Evolutionary conservation across 257 asterid species (phyloP).

Genomic region (Thymus mandschuricus): DNA sequence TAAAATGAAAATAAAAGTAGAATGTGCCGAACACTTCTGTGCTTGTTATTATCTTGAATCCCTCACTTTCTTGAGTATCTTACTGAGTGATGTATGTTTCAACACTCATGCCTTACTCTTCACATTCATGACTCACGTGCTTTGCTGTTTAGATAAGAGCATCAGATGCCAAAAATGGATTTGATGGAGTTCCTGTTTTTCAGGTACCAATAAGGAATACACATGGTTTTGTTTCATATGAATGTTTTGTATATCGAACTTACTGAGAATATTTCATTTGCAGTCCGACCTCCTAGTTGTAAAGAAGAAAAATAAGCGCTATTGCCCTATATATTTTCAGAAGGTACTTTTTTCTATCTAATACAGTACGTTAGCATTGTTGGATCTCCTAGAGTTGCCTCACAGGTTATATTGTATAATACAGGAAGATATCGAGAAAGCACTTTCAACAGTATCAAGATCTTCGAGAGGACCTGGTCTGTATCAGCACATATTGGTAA

Average conservation of each 20-base stretch:
- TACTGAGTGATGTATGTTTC: slow-evolving; percentile 20
- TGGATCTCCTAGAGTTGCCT: slow-evolving; percentile 17
- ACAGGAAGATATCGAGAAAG: slow-evolving; percentile 95
- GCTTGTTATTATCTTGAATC: slow-evolving; percentile 2
- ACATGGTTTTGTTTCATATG: no score
- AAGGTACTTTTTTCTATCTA: slow-evolving; percentile 54
- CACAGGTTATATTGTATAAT: slow-evolving; percentile 17
- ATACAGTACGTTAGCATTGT: slow-evolving; percentile 10
- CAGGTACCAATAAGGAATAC: slow-evolving; percentile 65
- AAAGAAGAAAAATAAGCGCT: slow-evolving; percentile 74
- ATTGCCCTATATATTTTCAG: slow-evolving; percentile 83
- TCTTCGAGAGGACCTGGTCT: slow-evolving; percentile 59
- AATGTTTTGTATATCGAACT: slow-evolving; percentile 15
- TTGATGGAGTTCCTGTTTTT: slow-evolving; percentile 98
- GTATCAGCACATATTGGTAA: slow-evolving; percentile 81
- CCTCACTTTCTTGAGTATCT: slow-evolving; percentile 8
- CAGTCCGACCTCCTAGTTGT: slow-evolving; percentile 94
- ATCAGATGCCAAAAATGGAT: slow-evolving; percentile 62
- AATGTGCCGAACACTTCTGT: neutral
- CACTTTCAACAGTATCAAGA: slow-evolving; percentile 61
- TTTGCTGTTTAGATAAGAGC: slow-evolving; percentile 62
- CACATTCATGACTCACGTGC: slow-evolving; percentile 25
- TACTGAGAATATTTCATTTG: slow-evolving; percentile 28
- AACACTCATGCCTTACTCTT: slow-evolving; percentile 9
- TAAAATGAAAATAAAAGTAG: neutral